Percentiles rank a stretch among this genome's conserved stretches.
Evolutionary conservation across 129 eudicot genomes (phyloP).

Genomic region (Oenanthe sinensis): DNA sequence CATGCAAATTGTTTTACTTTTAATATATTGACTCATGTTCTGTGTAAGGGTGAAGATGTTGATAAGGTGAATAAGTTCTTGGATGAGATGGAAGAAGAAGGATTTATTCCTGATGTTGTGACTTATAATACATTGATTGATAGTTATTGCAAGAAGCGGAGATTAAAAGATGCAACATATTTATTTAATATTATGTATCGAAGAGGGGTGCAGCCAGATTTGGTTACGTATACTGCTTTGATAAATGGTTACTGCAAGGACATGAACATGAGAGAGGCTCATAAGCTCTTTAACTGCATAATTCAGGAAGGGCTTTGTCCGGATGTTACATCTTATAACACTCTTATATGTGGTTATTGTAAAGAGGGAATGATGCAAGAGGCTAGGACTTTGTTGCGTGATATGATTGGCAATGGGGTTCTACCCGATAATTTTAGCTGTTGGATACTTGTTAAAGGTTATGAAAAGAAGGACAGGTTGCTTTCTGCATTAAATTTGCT

Average conservation of each 20-base stretch:
- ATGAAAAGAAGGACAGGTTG: conserved; percentile 43
- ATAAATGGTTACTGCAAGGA: conserved; percentile 78
- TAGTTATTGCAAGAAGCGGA: conserved; percentile 49
- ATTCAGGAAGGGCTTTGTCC: conserved; percentile 59
- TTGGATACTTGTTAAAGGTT: conserved; percentile 62
- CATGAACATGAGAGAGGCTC: conserved; percentile 68
- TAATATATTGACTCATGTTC: conserved; percentile 69
- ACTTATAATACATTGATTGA: conserved; percentile 75
- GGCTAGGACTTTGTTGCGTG: conserved; percentile 54
- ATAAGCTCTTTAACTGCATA: conserved; percentile 53
- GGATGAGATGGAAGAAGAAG: conserved; percentile 95
- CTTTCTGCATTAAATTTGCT: conserved; percentile 70
- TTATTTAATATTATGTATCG: conserved; percentile 72
- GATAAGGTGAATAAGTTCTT: conserved; percentile 66
- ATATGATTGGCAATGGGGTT: conserved; percentile 51
- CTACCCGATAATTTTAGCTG: conserved; percentile 60
- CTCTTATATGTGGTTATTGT: conserved; percentile 75
- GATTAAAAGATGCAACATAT: conserved; percentile 65
- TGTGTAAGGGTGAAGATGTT: conserved; percentile 58
- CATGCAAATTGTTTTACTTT: conserved; percentile 58
- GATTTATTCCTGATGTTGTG: conserved; percentile 82
- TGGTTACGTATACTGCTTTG: conserved; percentile 65
- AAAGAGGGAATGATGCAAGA: conserved; percentile 87
- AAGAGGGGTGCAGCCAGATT: conserved; percentile 64
- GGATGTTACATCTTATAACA: conserved; percentile 55